Evolutionary conservation across 2,329 filamentous ascomycete species (phyloP).

Genomic region (Ceratocystis papillata): DNA sequence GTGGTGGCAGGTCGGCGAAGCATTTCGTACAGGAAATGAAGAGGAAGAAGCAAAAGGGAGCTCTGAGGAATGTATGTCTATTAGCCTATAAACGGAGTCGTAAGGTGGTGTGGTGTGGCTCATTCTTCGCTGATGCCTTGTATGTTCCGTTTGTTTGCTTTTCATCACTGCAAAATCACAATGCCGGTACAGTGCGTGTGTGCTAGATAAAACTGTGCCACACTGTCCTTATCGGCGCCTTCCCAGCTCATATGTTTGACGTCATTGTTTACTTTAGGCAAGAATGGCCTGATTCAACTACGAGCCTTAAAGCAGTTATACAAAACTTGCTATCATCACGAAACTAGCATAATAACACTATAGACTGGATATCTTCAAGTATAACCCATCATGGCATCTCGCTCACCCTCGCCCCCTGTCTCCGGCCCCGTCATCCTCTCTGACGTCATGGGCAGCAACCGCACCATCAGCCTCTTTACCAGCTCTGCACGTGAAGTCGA

Average conservation of each 20-base stretch:
- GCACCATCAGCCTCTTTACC: conserved; percentile 74
- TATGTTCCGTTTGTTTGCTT: neutral
- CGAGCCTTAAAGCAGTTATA: neutral
- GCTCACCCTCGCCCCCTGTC: neutral
- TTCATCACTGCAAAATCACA: neutral
- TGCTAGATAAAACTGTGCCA: conserved; percentile 2
- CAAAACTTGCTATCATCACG: neutral
- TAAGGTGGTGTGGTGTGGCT: neutral
- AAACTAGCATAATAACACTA: neutral
- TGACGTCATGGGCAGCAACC: conserved; percentile 71
- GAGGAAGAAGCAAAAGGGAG: neutral
- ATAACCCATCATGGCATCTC: neutral
- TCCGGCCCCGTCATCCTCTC: conserved; percentile 50
- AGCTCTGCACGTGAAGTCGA: conserved; percentile 67
- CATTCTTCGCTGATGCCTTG: no score
- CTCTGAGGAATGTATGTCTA: neutral
- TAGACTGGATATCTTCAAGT: neutral
- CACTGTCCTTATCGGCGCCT: conserved; percentile 17
- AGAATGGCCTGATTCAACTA: neutral
- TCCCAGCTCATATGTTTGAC: neutral
- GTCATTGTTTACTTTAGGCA: conserved; percentile 13
- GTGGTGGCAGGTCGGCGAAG: conserved; percentile 58
- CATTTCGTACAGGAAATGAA: conserved; percentile 35
- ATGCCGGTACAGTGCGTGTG: neutral
- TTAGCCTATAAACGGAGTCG: no score